Conservation (phyloP, 2,329 filamentous ascomycete genomes). For the Pseudogymnoascus sp. region DNA sequence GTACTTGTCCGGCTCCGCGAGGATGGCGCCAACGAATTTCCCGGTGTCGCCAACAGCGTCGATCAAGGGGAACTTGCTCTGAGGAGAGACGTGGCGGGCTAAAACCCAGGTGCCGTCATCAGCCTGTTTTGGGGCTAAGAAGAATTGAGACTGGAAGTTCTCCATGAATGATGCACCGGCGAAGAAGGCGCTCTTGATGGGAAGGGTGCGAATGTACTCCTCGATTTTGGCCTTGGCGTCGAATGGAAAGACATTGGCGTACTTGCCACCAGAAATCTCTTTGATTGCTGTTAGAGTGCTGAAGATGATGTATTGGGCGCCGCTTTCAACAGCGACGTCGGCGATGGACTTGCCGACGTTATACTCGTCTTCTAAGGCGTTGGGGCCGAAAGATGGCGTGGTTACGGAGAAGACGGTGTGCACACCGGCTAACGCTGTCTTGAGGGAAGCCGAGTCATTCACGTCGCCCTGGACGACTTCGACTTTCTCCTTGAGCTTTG, state of each 20-base stretch:
- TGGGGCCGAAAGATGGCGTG: conserved; percentile 32
- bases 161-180: conserved; percentile 40
- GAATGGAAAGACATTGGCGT: conserved; percentile 31
- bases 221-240: conserved; percentile 30
- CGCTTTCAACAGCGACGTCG: conserved; percentile 34
- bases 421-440: conserved; percentile 35
- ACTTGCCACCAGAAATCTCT: conserved; percentile 31
- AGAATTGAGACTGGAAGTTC: conserved; percentile 13
- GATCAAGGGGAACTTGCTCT: conserved; percentile 25
- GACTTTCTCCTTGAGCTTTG: conserved; percentile 25
- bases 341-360: conserved; percentile 35
- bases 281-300: conserved; percentile 34
- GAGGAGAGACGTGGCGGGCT: conserved; percentile 15
- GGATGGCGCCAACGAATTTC: conserved; percentile 31
- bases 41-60: conserved; percentile 25
- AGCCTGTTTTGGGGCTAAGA: conserved; percentile 17
- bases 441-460: conserved; percentile 33
- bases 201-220: conserved; percentile 30
- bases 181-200: conserved; percentile 39
- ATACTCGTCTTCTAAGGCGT: conserved; percentile 30
- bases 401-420: conserved; percentile 45
- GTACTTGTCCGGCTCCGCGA: conserved; percentile 37
- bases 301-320: conserved; percentile 37
- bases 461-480: conserved; percentile 37
- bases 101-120: conserved; percentile 19